These are phyloP conservation scores for Naganishia antarctica DNA, from an alignment of 768 basidiomycete genomes.

Conservation along the genomic window DNA sequence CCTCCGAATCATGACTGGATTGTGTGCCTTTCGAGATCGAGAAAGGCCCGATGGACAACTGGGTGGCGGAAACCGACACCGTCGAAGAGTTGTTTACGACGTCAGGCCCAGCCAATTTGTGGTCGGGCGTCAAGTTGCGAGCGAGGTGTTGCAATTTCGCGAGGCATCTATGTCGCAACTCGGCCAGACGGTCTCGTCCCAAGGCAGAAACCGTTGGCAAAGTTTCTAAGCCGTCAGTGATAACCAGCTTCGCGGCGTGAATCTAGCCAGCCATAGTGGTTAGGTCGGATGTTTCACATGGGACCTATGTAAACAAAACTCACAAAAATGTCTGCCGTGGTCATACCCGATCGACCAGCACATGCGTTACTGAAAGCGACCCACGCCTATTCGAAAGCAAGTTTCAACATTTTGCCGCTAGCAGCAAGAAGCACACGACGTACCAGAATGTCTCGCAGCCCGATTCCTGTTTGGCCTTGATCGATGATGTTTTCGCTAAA, in stretches of 20 bases:
- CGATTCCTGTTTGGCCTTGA: slow-evolving; percentile 57
- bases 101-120: no score
- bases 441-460: slow-evolving; percentile 83
- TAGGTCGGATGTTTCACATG: no score
- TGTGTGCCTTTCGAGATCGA: slow-evolving; percentile 61
- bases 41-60: slow-evolving; percentile 68
- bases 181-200: slow-evolving; percentile 58
- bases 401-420: slow-evolving; percentile 2
- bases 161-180: slow-evolving; percentile 61
- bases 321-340: slow-evolving; percentile 63
- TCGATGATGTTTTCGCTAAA: slow-evolving; percentile 62
- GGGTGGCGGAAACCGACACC: slow-evolving; percentile 11
- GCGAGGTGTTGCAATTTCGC: slow-evolving; percentile 58
- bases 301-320: no score
- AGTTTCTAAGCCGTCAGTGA: slow-evolving; percentile 80
- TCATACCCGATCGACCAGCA: slow-evolving; percentile 49
- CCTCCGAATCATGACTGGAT: slow-evolving; percentile 41
- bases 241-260: slow-evolving; percentile 87
- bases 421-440: slow-evolving; percentile 39
- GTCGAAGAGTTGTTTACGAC: neutral
- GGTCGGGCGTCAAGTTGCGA: neutral
- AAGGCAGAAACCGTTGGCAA: slow-evolving; percentile 67
- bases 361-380: slow-evolving; percentile 74
- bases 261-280: no score
- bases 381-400: slow-evolving; percentile 65